Percentiles rank a stretch among this genome's conserved stretches.
Evolutionary conservation across 2,329 filamentous ascomycete species (phyloP).

Genomic region (Stagonosporopsis chrysanthemi): DNA sequence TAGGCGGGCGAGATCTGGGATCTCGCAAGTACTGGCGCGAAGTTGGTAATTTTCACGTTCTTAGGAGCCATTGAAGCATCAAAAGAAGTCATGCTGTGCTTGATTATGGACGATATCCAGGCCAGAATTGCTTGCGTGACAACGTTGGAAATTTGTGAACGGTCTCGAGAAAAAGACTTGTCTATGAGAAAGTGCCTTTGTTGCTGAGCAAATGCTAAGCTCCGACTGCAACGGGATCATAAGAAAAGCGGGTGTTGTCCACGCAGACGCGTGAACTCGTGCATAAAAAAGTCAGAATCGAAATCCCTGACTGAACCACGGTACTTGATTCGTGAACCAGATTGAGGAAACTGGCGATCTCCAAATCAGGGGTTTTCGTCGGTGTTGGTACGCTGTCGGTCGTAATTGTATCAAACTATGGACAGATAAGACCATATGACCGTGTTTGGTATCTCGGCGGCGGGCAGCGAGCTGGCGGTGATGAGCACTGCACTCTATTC

Average conservation of each 20-base stretch:
- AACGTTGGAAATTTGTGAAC: neutral
- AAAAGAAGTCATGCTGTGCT: neutral
- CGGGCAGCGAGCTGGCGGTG: too few species aligned
- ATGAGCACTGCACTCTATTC: neutral
- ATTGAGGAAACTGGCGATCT: neutral
- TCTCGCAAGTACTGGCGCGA: neutral
- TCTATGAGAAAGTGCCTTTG: neutral
- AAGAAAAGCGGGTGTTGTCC: neutral
- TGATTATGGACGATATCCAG: neutral
- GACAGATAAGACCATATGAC: too few species aligned
- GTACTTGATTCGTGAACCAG: neutral
- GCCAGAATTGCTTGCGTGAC: neutral
- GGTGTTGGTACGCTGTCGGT: too few species aligned
- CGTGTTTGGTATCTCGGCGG: too few species aligned
- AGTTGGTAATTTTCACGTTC: too few species aligned
- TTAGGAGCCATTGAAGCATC: neutral
- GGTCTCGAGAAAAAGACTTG: neutral
- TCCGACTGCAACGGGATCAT: neutral
- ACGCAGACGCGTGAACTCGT: too few species aligned
- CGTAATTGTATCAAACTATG: too few species aligned
- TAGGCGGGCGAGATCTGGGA: conserved; percentile 1
- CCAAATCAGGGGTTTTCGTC: too few species aligned
- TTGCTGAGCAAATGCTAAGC: neutral
- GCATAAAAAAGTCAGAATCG: too few species aligned
- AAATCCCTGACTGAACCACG: neutral